These are phyloP conservation scores for Leishmania tropica DNA, from an alignment of 208 protist species.

Conservation along the genomic window DNA sequence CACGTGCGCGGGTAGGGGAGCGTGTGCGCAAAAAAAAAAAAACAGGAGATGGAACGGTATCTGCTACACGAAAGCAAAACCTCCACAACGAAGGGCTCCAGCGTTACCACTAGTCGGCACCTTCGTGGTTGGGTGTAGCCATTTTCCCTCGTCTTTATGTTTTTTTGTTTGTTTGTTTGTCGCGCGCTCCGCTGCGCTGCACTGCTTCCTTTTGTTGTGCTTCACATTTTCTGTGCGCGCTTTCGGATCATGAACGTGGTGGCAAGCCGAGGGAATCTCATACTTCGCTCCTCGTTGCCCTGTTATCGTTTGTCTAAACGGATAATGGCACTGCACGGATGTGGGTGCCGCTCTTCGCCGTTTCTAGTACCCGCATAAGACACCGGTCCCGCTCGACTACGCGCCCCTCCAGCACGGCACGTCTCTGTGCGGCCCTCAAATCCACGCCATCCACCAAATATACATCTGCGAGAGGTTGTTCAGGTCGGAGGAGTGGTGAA, in stretches of 20 bases:
- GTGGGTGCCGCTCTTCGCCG: neutral
- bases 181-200: neutral
- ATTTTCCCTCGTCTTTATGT: neutral
- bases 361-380: neutral
- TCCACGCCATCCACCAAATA: conserved; percentile 97
- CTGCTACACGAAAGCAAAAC: neutral
- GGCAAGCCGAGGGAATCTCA: neutral
- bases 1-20: neutral
- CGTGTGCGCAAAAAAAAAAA: neutral
- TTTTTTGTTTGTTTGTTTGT: neutral
- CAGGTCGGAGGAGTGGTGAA: conserved; percentile 88
- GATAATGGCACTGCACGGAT: neutral
- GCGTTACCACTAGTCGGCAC: neutral
- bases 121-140: neutral
- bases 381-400: neutral
- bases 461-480: conserved; percentile 96
- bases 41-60: neutral
- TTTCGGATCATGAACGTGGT: neutral
- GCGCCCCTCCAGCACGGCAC: neutral
- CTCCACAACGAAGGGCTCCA: neutral
- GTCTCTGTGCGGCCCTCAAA: conserved; percentile 35
- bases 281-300: neutral
- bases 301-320: neutral
- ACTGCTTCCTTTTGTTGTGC: neutral
- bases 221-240: neutral